Base-by-base conservation (phyloP, 345 rosid species). In the Toxicodendron radicans region DNA sequence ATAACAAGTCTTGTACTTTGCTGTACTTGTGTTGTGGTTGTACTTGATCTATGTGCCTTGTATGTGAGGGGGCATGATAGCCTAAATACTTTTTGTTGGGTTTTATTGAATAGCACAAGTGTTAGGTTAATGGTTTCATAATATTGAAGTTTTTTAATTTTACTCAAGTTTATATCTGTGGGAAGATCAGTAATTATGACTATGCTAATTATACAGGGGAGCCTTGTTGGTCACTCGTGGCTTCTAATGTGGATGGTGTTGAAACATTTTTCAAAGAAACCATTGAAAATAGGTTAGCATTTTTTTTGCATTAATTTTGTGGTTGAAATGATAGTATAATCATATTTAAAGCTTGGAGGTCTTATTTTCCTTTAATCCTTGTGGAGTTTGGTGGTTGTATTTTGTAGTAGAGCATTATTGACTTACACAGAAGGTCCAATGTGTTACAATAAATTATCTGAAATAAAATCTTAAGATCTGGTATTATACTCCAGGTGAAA, bases 251-350 rank as follows among this genome's bases (percentile, higher is more conserved):
- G 79, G 91, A 88, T 76, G 97, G 86, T 58, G 87, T 92, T 8
- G 94, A 92, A 75, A 87, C 71, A 20, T 92, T 91, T 83, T 95
- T 92, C 80, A 90, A 87, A 81, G 95, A 92, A 82, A 92, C 95
- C 16, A 85, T 89, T 73, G 95, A 91, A 79, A 95, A 95, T 63
- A 90, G 99, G 99, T 95, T 64, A 66, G 71, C 56, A 24, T 75
- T 82, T 72, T 73, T 76, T 64, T 65, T 64, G 52, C 64, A 5
- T 60, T 73, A 69, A 4, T 73, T 66, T 18, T 49, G 74, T 73
- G 45, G 45, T 1, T 65, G 4, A 21, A 24, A 60, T 46, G 30
- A 41, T 43, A 41, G 24, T 58, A 59, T 20, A 23, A 71, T 58
- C 30, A 18, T 13, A 71, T 45, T 43, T 41, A 16, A 53, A 63